A percentile compares a stretch with the other conserved stretches of the same genome.
These are phyloP conservation scores for Tylopilus sp. DNA, from an alignment of 768 basidiomycete genomes.

Conservation along the genomic window DNA sequence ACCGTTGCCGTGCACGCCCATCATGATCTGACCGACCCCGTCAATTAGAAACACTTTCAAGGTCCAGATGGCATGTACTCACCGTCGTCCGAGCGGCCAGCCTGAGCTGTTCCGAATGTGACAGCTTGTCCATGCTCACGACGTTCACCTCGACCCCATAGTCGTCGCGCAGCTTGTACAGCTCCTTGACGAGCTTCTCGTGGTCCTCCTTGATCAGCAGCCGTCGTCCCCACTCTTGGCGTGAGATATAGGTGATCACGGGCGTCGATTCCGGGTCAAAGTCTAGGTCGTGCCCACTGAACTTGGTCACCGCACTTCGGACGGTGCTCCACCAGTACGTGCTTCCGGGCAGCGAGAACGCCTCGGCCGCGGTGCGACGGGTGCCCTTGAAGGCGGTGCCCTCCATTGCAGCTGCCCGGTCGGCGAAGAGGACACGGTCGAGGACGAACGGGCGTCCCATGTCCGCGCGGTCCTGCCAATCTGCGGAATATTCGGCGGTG, in stretches of 20 bases:
- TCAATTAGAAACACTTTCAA: background rate
- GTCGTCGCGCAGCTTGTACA: conserved; percentile 62
- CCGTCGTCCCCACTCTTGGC: conserved; percentile 85
- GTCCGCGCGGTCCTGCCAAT: conserved; percentile 78
- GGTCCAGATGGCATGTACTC: conserved; percentile 23
- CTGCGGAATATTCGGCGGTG: conserved; percentile 75
- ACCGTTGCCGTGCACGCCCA: conserved; percentile 94
- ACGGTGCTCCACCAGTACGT: conserved; percentile 83
- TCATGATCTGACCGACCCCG: conserved; percentile 65
- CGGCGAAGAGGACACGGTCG: conserved; percentile 84
- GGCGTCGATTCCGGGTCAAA: conserved; percentile 52
- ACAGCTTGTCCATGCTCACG: conserved; percentile 79
- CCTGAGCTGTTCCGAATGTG: conserved; percentile 73
- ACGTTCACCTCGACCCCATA: conserved; percentile 88
- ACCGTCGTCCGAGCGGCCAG: conserved; percentile 86
- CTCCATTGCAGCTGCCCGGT: conserved; percentile 81
- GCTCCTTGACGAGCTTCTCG: conserved; percentile 69
- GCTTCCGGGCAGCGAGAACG: conserved; percentile 73
- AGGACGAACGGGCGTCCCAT: conserved; percentile 71
- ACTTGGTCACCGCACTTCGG: conserved; percentile 67
- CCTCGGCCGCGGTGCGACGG: conserved; percentile 70
- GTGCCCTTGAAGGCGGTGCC: conserved; percentile 64
- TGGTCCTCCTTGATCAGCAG: conserved; percentile 78
- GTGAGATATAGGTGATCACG: conserved; percentile 90
- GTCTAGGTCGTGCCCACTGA: conserved; percentile 54